Conservation (phyloP, 148 eudicot species). For the Chenopodium album region DNA sequence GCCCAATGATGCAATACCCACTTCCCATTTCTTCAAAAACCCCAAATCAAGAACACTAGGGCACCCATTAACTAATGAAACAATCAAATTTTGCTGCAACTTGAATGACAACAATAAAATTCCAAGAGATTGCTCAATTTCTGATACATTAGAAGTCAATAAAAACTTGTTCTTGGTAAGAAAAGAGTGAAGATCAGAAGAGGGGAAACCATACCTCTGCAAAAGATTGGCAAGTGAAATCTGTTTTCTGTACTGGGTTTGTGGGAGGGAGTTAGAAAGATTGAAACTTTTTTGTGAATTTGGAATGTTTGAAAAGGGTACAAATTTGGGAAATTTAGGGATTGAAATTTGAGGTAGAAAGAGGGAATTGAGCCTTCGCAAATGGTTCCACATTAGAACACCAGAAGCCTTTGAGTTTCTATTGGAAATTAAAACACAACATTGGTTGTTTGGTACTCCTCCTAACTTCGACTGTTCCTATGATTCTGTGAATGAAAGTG, state of each 20-base stretch:
- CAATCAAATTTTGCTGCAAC: conserved; percentile 42
- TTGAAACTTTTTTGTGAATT: conserved; percentile 20
- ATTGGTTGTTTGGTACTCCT: neutral
- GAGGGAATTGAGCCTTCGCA: conserved; percentile 11
- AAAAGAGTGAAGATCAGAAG: conserved; percentile 43
- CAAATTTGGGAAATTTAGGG: conserved; percentile 14
- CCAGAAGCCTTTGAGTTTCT: conserved; percentile 15
- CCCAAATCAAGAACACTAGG: conserved; percentile 56
- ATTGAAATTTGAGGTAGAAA: neutral
- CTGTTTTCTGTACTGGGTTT: conserved; percentile 41
- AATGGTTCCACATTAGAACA: neutral
- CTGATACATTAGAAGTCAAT: conserved; percentile 34
- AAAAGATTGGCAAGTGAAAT: conserved; percentile 49
- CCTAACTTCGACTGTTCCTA: too few relatives aligned
- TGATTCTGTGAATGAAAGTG: too few relatives aligned
- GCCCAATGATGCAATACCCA: conserved; percentile 34
- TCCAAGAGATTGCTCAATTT: conserved; percentile 51
- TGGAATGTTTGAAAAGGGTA: conserved; percentile 19
- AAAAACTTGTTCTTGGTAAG: conserved; percentile 53
- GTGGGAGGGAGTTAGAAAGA: conserved; percentile 26
- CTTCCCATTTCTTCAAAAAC: conserved; percentile 70
- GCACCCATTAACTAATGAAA: conserved; percentile 47
- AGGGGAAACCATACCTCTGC: conserved; percentile 64
- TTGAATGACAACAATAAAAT: conserved; percentile 49
- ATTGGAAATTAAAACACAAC: neutral